These are phyloP conservation scores for Hyphodiscus hymeniophilus DNA, from an alignment of 495 filamentous ascomycete genomes.

Conservation along the genomic window DNA sequence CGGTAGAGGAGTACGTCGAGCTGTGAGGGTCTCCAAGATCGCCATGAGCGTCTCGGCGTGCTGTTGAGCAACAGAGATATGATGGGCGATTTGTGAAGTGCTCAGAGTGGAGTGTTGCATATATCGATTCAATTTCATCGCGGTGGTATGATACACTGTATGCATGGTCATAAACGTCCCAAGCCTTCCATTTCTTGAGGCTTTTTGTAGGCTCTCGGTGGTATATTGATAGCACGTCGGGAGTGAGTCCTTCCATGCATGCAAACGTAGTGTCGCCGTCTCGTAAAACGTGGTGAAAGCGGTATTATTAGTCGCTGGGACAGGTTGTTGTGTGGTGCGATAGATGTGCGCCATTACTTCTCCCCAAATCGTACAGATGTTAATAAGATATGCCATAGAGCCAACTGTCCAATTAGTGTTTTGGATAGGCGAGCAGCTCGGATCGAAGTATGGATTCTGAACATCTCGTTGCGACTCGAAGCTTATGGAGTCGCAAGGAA, in stretches of 20 bases:
- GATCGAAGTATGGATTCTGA: constrained; percentile 49
- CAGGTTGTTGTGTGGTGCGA: constrained; percentile 41
- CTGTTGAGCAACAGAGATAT: constrained; percentile 32
- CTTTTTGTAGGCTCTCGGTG: constrained; percentile 40
- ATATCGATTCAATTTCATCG: constrained; percentile 56
- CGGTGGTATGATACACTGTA: constrained; percentile 49
- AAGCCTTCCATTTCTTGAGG: constrained; percentile 35
- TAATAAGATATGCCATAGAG: constrained; percentile 50
- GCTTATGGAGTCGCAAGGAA: constrained; percentile 48
- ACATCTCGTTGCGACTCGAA: constrained; percentile 49
- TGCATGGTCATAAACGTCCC: constrained; percentile 52
- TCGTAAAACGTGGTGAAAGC: constrained; percentile 35
- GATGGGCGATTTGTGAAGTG: constrained; percentile 25
- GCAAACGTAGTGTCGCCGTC: constrained; percentile 39
- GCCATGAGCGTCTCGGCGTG: constrained; percentile 36
- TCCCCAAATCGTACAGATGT: constrained; percentile 55
- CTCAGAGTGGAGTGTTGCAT: constrained; percentile 33
- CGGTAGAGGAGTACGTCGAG: constrained; percentile 4
- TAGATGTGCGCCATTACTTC: constrained; percentile 53
- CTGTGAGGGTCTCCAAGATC: constrained; percentile 19
- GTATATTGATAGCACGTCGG: constrained; percentile 37
- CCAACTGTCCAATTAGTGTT: constrained; percentile 30
- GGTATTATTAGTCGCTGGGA: constrained; percentile 21
- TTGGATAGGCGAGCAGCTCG: constrained; percentile 24
- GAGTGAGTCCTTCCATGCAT: constrained; percentile 40